A percentile compares a stretch with the other conserved stretches of the same genome.
Evolutionary conservation across 768 basidiomycete genomes (phyloP).

Genomic region (Tulasnella sp.): DNA sequence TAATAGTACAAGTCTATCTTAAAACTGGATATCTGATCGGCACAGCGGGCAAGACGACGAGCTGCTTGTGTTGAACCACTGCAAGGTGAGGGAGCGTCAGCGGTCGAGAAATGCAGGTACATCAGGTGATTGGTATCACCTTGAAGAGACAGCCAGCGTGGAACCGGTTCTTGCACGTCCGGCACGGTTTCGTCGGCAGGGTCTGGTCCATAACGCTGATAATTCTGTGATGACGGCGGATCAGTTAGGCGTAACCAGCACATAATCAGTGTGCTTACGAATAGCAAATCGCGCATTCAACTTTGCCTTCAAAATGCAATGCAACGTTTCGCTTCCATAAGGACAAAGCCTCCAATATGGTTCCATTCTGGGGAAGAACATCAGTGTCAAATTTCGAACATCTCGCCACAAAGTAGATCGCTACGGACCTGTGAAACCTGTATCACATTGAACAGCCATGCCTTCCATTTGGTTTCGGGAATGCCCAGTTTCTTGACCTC

Average conservation of each 20-base stretch:
- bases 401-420: background rate
- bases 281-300: slow-evolving; percentile 94
- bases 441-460: slow-evolving; percentile 87
- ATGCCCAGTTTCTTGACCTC: slow-evolving; percentile 81
- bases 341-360: slow-evolving; percentile 74
- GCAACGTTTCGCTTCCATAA: slow-evolving; percentile 92
- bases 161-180: slow-evolving; percentile 90
- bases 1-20: too few species aligned
- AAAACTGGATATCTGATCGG: slow-evolving; percentile 54
- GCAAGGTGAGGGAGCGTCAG: background rate
- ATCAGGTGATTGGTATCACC: slow-evolving; percentile 33
- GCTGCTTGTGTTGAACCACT: slow-evolving; percentile 89
- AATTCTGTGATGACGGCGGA: slow-evolving; percentile 42
- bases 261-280: slow-evolving; percentile 44
- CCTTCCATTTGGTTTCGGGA: slow-evolving; percentile 80
- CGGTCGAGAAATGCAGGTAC: background rate
- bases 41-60: slow-evolving; percentile 87
- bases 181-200: slow-evolving; percentile 83
- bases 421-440: slow-evolving; percentile 71
- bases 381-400: too few species aligned
- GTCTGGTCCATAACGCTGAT: slow-evolving; percentile 83
- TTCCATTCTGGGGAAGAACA: slow-evolving; percentile 56
- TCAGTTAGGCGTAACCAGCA: background rate
- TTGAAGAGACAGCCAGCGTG: slow-evolving; percentile 89
- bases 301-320: slow-evolving; percentile 89